Evolutionary conservation across 2,329 filamentous ascomycete genomes (phyloP), one percentile per base, ranked within the genome.

Genomic region (Trichoderma atrobrunneum): DNA sequence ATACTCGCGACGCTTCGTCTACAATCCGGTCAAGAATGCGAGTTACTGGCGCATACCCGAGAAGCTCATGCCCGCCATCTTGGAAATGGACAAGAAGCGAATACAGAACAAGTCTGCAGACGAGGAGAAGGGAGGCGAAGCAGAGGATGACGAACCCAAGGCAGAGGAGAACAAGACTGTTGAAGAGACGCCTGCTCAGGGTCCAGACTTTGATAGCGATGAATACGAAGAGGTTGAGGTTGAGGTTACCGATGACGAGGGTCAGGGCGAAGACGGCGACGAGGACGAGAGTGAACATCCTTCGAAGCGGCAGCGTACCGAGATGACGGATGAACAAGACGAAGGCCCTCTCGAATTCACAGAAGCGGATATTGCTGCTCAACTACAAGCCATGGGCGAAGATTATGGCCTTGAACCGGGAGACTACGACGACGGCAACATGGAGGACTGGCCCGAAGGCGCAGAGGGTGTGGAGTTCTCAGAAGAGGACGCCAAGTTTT

Each of bases 21-120:
- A 97, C 84, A 97, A 99, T 76, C 89, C 91, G 0, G 87, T 88
- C 69, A 97, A 95, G 75, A 93, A 95, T 48, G 88, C 94, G 76
- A 98, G 95, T 81, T 94, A 94, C 81, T 99, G 97, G 96, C 94
- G 94, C 78, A 96, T 98, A 77, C 96, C 96, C 0, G 89, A 93
- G 70, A 91, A 96, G 79, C 86, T 99, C 43, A 91, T 95, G 87
- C 90, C 92, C 73, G 94, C 90, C 16, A 93, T 96, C 69, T 76
- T 91, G 65, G 87, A 90, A 74, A 84, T 93, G 70, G 94, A 97
- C 80, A 89, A 92, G 79, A 90, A 91, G 75, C 88, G 89, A 72
- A 91, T 91, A 82, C 84, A 89, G 82, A 82, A 87, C 77, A 88
- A 90, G 82, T 85, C 85, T 0, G 78, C 77, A 0, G 65, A 69